Percentiles rank a stretch among this genome's conserved stretches.
Evolutionary conservation across 257 asterid species (phyloP).

Genomic region (Nyctanthes arbortristis): DNA sequence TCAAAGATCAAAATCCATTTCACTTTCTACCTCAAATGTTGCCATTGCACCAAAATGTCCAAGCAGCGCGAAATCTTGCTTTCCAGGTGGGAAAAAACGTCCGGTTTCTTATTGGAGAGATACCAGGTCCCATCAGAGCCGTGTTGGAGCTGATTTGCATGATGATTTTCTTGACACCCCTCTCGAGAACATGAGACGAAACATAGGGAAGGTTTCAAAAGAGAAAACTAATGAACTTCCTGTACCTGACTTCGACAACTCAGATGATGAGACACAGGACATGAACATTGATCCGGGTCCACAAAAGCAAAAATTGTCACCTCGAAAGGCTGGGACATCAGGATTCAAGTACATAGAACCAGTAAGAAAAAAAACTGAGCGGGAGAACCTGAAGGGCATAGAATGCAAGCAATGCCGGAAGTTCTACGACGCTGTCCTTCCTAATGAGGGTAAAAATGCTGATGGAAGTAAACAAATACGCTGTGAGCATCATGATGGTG

Average conservation of each 20-base stretch:
- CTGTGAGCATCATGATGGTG: conserved; percentile 95
- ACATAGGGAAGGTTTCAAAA: conserved; percentile 47
- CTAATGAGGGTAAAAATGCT: conserved; percentile 41
- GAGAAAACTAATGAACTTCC: conserved; percentile 36
- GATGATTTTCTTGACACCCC: conserved; percentile 98
- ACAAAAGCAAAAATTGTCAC: conserved; percentile 39
- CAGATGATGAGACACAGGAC: conserved; percentile 79
- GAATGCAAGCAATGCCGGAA: conserved; percentile 95
- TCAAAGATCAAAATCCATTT: conserved; percentile 47
- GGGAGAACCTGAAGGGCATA: conserved; percentile 79
- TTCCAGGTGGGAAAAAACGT: conserved; percentile 79
- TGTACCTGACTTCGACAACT: conserved; percentile 33
- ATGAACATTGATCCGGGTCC: conserved; percentile 44
- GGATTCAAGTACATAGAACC: conserved; percentile 79
- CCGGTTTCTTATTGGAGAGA: conserved; percentile 86
- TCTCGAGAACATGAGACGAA: conserved; percentile 59
- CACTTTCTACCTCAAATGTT: conserved; percentile 43
- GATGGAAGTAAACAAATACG: conserved; percentile 44
- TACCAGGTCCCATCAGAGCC: conserved; percentile 87
- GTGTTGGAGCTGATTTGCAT: conserved; percentile 74
- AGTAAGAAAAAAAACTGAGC: conserved; percentile 71
- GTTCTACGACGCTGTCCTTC: conserved; percentile 85
- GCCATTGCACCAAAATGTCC: conserved; percentile 41
- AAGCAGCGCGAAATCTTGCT: conserved; percentile 43
- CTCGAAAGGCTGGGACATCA: conserved; percentile 44